Evolutionary conservation across 768 basidiomycete genomes (phyloP), one percentile per base, ranked within the genome.

Genomic region (Stropharia rugosoannulata): DNA sequence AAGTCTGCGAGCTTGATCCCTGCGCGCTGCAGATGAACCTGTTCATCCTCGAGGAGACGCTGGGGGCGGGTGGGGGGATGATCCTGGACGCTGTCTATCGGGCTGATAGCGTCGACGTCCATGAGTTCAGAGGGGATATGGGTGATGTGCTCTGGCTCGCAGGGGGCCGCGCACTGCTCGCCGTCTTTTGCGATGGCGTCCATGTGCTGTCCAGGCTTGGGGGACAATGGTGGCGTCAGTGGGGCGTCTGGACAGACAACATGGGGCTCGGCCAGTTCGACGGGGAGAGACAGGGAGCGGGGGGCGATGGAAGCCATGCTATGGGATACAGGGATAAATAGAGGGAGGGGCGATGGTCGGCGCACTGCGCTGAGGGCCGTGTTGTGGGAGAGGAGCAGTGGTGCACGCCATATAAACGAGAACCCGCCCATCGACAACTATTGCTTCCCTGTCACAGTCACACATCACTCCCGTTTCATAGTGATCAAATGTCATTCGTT

Each of bases 1-100:
- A 93, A 93, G 67, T 91, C 89, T 5, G 85, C 85, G 49, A 93
- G 69, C 57, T 78, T 84, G 55, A 91, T 74, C 15, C 87, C 87
- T 5, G 74, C 67, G 58, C 75, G 75, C 59, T 81, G 75, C 3
- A 90, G 72, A 62, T 86, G 88, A 38, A 84, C 82, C 63, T 78
- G 72, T 62, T 91, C 87, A 57, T 91, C 85, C 63, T 90, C 87
- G 10, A 92, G 74, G 41, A 84, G 73, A 55, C 85, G 76, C 18
- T 75, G 74, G 3, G 86, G 82, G n/a, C 76, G 76, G 27, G 65
- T 58, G 50, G 56, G 57, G 49, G 59, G 61, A 57, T 57, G 58
- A 51, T 55, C 54, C 15, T 59, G 52, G 10, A 60, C 62, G 35
- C 59, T 63, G 42, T 59, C 62, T 53, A 62, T 43, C n/a, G 54